These are phyloP conservation scores for Astraeus odoratus DNA, from an alignment of 768 basidiomycete genomes.

Conservation along the genomic window DNA sequence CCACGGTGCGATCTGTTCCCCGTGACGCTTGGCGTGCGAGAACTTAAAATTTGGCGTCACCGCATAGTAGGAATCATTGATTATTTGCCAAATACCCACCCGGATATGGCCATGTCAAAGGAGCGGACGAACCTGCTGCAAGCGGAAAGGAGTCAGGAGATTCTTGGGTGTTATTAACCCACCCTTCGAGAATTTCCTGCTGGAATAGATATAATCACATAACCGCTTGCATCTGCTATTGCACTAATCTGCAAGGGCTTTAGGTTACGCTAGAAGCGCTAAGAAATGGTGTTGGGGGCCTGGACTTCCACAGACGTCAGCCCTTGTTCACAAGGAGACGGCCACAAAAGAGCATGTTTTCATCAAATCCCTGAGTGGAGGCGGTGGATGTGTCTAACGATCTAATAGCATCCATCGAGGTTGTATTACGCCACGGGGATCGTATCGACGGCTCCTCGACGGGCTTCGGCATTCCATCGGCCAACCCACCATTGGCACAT, in stretches of 20 bases:
- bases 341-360: not conserved
- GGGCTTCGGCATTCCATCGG: slow-evolving; percentile 28
- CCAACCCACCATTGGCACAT: slow-evolving; percentile 64
- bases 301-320: no score
- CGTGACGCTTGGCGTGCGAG: not conserved
- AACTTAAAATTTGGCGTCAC: not conserved
- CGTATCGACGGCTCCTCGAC: not conserved
- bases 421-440: not conserved
- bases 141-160: no score
- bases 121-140: slow-evolving; percentile 7
- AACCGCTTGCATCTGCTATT: no score
- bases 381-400: not conserved
- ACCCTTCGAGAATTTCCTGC: no score
- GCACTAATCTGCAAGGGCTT: no score
- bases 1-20: not conserved
- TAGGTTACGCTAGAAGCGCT: no score
- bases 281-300: no score
- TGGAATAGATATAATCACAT: no score
- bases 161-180: no score
- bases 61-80: not conserved
- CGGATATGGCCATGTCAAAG: not conserved
- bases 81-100: not conserved
- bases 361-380: not conserved
- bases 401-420: not conserved
- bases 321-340: no score